A percentile compares a stretch with the other conserved stretches of the same genome.
Evolutionary conservation across 805 yeast species (phyloP).

Genomic region (Yamadazyma laniorum): DNA sequence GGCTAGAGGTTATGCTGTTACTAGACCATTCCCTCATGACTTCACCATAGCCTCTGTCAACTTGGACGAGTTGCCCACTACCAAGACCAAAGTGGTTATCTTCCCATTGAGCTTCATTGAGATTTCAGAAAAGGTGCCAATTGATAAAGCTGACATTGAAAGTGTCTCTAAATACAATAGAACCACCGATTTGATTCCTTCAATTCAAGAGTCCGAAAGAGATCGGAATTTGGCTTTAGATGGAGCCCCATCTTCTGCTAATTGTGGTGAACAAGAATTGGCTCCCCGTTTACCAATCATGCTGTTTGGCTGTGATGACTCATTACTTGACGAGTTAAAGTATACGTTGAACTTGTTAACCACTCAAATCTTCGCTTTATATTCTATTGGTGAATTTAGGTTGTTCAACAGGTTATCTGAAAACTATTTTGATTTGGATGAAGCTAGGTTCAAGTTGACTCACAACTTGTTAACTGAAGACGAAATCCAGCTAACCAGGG

Average conservation of each 20-base stretch:
- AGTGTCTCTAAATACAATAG: conserved; percentile 28
- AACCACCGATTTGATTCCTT: conserved; percentile 25
- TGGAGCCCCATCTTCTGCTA: conserved; percentile 11
- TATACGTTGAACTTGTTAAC: conserved; percentile 57
- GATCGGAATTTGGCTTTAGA: conserved; percentile 24
- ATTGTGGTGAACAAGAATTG: conserved; percentile 7
- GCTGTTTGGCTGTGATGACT: conserved; percentile 31
- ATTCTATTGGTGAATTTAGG: conserved; percentile 68
- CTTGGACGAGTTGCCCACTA: conserved; percentile 61
- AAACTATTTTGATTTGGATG: conserved; percentile 57
- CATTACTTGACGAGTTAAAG: conserved; percentile 53
- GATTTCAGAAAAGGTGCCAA: conserved; percentile 41
- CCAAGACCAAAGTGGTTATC: conserved; percentile 51
- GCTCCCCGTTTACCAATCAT: conserved; percentile 57
- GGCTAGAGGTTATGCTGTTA: conserved; percentile 75
- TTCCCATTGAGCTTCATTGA: conserved; percentile 59
- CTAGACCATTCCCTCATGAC: conserved; percentile 69
- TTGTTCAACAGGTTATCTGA: conserved; percentile 54
- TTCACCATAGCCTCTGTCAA: conserved; percentile 60
- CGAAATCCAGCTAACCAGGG: conserved; percentile 50
- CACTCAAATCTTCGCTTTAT: conserved; percentile 65
- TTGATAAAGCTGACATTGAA: conserved; percentile 27
- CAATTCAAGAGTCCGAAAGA: conserved; percentile 31
- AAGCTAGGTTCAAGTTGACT: conserved; percentile 52
- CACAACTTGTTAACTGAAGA: conserved; percentile 51